Evolutionary conservation across 352 stramenopile species (phyloP).

Genomic region (Lagenidium giganteum): DNA sequence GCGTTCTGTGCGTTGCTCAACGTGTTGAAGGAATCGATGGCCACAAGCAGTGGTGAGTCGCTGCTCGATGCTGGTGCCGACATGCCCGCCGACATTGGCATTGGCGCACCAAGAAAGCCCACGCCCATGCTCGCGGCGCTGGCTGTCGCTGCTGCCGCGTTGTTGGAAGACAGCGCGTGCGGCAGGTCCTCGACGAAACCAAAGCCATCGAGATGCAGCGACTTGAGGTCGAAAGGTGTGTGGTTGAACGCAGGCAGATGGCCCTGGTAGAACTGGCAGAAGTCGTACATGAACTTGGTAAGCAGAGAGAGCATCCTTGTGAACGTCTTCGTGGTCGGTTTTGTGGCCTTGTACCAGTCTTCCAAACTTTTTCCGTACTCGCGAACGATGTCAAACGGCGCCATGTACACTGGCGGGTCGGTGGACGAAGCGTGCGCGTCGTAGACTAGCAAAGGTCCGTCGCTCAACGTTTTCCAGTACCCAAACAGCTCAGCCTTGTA

Average conservation of each 20-base stretch:
- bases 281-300: conserved; percentile 89
- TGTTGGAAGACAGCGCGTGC: conserved; percentile 29
- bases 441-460: conserved; percentile 63
- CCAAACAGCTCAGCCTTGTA: conserved; percentile 88
- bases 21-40: conserved; percentile 24
- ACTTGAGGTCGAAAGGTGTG: conserved; percentile 62
- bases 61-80: no score
- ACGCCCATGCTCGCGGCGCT: no score
- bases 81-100: no score
- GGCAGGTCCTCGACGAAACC: conserved; percentile 61
- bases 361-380: conserved; percentile 89
- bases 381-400: conserved; percentile 89
- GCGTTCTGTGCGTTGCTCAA: not conserved
- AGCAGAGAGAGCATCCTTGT: conserved; percentile 74
- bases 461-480: conserved; percentile 87
- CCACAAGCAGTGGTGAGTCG: no score
- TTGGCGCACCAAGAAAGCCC: no score
- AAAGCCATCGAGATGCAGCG: conserved; percentile 69
- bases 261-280: conserved; percentile 69
- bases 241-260: conserved; percentile 73
- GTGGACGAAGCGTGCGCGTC: conserved; percentile 17
- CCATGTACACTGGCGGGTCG: conserved; percentile 40
- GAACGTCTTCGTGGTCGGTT: conserved; percentile 71
- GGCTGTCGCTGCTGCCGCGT: conserved; percentile 12
- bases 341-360: conserved; percentile 76